Evolutionary conservation across 2,329 filamentous ascomycete species (phyloP), one percentile per base, ranked within the genome.

Genomic region (Grosmannia serpens): DNA sequence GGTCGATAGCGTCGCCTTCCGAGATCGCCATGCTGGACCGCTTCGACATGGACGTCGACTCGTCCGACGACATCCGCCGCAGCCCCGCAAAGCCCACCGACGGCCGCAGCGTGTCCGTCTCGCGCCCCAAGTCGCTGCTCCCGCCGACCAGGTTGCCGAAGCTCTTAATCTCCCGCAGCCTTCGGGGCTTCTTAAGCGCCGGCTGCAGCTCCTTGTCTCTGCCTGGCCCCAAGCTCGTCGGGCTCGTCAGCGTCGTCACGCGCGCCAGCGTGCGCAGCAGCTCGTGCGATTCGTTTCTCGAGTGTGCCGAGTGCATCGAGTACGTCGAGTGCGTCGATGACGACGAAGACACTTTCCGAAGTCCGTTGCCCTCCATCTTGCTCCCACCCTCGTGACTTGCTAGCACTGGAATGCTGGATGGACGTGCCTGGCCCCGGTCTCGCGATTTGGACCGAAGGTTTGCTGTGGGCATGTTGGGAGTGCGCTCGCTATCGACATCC

Each of bases 1-100:
- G 77, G 63, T 80, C 79, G 1, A 75, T 78, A 5, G 81, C 80
- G 61, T 83, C 81, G 17, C 70, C 65, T 58, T 83, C 79, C 0
- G 80, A 82, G 59, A 74, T 70, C 6, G 69, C 66, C 65, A 74
- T 68, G 65, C 76, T 80, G 41, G 73, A 74, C 58, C 73, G 71
- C 67, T 80, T 81, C 63, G 75, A 75, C 7, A 22, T 33, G 20
- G 68, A 7, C 57, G 70, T 64, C 49, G 78, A 79, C 53, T 80
- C 78, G 29, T 67, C 69, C 2, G 78, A 81, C 15, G 69, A 65
- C 56, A 67, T 70, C 56, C 75, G 73, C 47, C 67, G 70, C 46
- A 81, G 65, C 35, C 74, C 74, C 7, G 70, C 67, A 64, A 80
- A 81, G 53, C 73, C 76, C 41, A 81, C 77, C 3, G 71, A 74